Conservation (phyloP, 371 early-diverging fungal species). For the Mucor circinelloides region DNA sequence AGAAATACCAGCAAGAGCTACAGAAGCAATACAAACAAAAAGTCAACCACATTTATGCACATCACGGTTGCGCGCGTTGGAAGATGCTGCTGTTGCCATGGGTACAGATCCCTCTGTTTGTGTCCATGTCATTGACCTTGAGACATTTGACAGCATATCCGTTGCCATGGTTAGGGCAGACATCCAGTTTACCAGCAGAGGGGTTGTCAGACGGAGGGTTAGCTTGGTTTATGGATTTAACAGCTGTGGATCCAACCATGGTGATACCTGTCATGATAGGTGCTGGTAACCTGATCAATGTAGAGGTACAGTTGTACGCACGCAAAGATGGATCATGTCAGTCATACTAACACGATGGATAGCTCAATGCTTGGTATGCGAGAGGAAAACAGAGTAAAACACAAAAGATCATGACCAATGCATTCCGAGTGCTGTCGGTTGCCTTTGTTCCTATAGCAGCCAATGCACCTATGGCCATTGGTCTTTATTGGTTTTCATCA, state of each 20-base stretch:
- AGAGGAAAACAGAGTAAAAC: conserved; percentile 42
- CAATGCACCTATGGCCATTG: conserved; percentile 69
- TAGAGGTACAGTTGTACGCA: conserved; percentile 57
- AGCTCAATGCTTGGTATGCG: conserved; percentile 57
- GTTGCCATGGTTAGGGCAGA: conserved; percentile 53
- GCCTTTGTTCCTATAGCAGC: conserved; percentile 71
- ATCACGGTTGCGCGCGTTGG: conserved; percentile 65
- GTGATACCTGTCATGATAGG: conserved; percentile 73
- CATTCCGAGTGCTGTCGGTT: conserved; percentile 62
- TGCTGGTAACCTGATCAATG: conserved; percentile 66
- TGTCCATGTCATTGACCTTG: conserved; percentile 71
- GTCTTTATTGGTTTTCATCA: conserved; percentile 68
- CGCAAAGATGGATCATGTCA: neutral
- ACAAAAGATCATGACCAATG: conserved; percentile 54
- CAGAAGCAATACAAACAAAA: conserved; percentile 60
- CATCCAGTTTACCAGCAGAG: conserved; percentile 32
- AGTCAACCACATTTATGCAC: conserved; percentile 59
- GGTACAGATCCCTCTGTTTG: conserved; percentile 79
- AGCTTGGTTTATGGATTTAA: conserved; percentile 72
- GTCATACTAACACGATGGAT: neutral
- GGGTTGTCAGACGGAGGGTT: conserved; percentile 70
- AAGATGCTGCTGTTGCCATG: conserved; percentile 68
- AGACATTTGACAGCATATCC: conserved; percentile 69
- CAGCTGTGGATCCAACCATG: conserved; percentile 72
- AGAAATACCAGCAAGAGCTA: conserved; percentile 50